Base-by-base conservation (phyloP, 768 basidiomycete genomes). In the Mycena metata region DNA sequence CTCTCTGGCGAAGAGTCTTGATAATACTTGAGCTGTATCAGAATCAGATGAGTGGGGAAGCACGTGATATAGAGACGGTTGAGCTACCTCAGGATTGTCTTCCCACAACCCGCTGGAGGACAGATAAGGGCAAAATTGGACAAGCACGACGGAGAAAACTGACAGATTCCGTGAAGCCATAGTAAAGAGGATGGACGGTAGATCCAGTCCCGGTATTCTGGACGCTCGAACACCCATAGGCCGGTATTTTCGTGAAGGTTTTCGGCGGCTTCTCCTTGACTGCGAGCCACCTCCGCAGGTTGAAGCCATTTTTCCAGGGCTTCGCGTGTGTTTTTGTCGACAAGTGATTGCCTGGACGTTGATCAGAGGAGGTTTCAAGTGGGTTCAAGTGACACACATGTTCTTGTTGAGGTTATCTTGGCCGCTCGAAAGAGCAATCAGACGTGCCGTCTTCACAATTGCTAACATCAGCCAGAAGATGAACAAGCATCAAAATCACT, bases 121-220 rank as follows among this genome's bases (percentile, higher is more conserved):
- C 19, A 42, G 23, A 26, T 61, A 3, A 51, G n/a, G n/a, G n/a
- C n/a, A n/a, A n/a, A n/a, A n/a, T n/a, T n/a, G n/a, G n/a, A n/a
- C n/a, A n/a, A n/a, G n/a, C n/a, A n/a, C n/a, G 41, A 46, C 16
- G 30, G 24, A 0, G 26, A 15, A 26, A 26, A 17, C 62, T 23
- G 0, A 64, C 62, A 64, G 24, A 64, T 64, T 64, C 62, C 62
- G 3, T 64, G 24, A 3, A 64, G 36, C 54, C 62, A 64, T 12
- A 64, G 45, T 21, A 64, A 64, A 19, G 62, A 56, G 16, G 13
- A n/a, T 19, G 43, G 52, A 4, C 52, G 33, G n/a, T 64, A 64
- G 23, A 55, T 64, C 62, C 62, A 64, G 9, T 55, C 42, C 7
- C 9, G 35, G 54, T 47, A 64, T 42, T 55, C 52, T 10, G 46